A percentile compares a stretch with the other conserved stretches of the same genome.
Evolutionary conservation across 2,329 filamentous ascomycete genomes (phyloP).

Genomic region (Stagonosporopsis vannaccii): DNA sequence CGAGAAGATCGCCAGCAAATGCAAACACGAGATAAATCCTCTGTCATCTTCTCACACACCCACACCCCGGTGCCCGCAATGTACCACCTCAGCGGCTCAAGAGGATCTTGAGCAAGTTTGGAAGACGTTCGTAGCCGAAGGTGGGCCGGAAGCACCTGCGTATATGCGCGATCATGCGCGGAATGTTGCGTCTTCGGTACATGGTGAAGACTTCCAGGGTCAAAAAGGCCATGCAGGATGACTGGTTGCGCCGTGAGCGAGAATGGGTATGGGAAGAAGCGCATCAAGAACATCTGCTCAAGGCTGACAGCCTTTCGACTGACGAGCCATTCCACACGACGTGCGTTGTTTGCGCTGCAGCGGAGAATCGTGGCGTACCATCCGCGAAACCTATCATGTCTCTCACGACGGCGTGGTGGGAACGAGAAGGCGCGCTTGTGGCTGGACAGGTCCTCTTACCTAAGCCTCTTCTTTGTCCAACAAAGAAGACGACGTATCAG

Average conservation of each 20-base stretch:
- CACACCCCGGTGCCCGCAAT: constrained; percentile 30
- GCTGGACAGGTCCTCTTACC: constrained; percentile 5
- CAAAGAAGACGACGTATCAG: background rate
- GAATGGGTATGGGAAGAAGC: constrained; percentile 32
- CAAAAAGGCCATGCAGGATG: constrained; percentile 18
- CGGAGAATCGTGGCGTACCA: background rate
- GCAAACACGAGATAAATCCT: constrained; percentile 34
- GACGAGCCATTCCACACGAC: background rate
- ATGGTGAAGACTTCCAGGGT: constrained; percentile 22
- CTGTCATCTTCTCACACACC: constrained; percentile 28
- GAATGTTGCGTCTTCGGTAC: constrained; percentile 29
- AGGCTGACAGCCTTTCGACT: background rate
- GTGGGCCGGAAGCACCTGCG: constrained; percentile 20
- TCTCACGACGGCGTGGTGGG: constrained; percentile 32
- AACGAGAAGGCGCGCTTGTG: constrained; percentile 24
- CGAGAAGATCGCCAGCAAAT: constrained; percentile 26
- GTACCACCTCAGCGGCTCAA: constrained; percentile 22
- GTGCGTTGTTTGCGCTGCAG: background rate
- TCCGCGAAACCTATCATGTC: background rate
- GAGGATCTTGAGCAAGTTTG: constrained; percentile 23
- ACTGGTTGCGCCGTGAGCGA: constrained; percentile 32
- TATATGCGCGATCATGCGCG: constrained; percentile 27
- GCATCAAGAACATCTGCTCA: constrained; percentile 13
- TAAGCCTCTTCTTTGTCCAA: constrained; percentile 2
- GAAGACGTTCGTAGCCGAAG: constrained; percentile 20